Percentiles rank a stretch among this genome's conserved stretches.
phyloP scores from a whole-genome alignment of 129 eudicot species.

The Pseudognaphalium luteoalbum region DNA sequence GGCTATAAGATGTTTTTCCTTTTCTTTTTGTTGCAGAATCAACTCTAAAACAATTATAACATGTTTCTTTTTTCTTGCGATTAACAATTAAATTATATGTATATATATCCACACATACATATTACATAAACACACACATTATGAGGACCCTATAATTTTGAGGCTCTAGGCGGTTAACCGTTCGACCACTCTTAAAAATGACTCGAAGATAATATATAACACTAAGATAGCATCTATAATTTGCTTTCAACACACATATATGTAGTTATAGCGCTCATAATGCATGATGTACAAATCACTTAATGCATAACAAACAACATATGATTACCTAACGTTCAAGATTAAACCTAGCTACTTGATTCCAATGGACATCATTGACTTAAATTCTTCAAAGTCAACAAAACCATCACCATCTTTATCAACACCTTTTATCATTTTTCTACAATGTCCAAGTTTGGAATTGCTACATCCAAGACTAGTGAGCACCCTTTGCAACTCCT shows the following conservation, averaged over 20 bases:
- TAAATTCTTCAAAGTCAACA: constrained; percentile 78
- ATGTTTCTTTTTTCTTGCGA: too few relatives aligned
- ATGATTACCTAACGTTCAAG: constrained; percentile 9
- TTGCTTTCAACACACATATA: constrained; percentile 2
- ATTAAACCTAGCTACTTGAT: constrained; percentile 24
- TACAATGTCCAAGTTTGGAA: constrained; percentile 59
- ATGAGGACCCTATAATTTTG: too few relatives aligned
- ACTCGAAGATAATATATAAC: too few relatives aligned
- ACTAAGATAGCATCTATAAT: too few relatives aligned
- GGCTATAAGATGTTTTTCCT: too few relatives aligned
- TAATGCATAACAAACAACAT: constrained; percentile 15
- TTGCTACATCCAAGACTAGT: constrained; percentile 58
- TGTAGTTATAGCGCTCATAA: constrained; percentile 2
- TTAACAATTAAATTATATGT: too few relatives aligned
- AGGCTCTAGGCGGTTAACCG: too few relatives aligned
- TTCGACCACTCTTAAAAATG: too few relatives aligned
- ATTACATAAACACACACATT: too few relatives aligned
- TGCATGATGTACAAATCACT: constrained; percentile 24
- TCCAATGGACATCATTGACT: constrained; percentile 65
- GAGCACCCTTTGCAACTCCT: constrained; percentile 67
- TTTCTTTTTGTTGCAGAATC: too few relatives aligned
- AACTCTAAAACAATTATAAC: too few relatives aligned
- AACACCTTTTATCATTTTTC: constrained; percentile 68
- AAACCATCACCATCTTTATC: constrained; percentile 91
- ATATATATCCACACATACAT: too few relatives aligned